Evolutionary conservation across 768 basidiomycete genomes (phyloP).

Genomic region (Tephrocybe sp.): DNA sequence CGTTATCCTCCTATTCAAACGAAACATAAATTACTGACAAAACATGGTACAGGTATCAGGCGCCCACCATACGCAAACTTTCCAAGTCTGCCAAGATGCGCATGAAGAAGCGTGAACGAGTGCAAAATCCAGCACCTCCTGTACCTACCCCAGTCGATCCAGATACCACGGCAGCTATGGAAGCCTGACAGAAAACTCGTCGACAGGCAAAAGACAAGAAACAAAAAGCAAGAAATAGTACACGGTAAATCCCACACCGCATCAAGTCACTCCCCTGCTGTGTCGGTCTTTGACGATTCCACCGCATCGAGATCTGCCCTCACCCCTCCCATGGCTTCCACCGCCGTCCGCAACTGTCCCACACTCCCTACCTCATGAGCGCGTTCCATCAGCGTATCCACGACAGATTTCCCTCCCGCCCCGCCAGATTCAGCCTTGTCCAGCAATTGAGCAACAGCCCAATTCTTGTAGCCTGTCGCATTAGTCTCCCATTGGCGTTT

Average conservation of each 20-base stretch:
- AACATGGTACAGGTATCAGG: conserved; percentile 47
- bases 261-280: conserved; percentile 1
- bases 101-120: conserved; percentile 40
- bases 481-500: conserved; percentile 79
- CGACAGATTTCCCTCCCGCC: conserved; percentile 19
- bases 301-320: conserved; percentile 9
- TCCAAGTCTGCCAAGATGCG: conserved; percentile 58
- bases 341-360: conserved; percentile 26
- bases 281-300: background rate
- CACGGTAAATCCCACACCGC: background rate
- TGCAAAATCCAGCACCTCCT: conserved; percentile 4
- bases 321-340: conserved; percentile 19
- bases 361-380: conserved; percentile 22
- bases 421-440: conserved; percentile 22
- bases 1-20: background rate
- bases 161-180: background rate
- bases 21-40: background rate
- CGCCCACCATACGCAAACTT: conserved; percentile 48
- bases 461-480: conserved; percentile 71
- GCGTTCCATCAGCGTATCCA: conserved; percentile 21
- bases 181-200: background rate
- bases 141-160: background rate
- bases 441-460: conserved; percentile 65
- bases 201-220: background rate
- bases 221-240: background rate